Evolutionary conservation across 1,139 yeast species (phyloP).

Genomic region (Meyerozyma elateridarum): DNA sequence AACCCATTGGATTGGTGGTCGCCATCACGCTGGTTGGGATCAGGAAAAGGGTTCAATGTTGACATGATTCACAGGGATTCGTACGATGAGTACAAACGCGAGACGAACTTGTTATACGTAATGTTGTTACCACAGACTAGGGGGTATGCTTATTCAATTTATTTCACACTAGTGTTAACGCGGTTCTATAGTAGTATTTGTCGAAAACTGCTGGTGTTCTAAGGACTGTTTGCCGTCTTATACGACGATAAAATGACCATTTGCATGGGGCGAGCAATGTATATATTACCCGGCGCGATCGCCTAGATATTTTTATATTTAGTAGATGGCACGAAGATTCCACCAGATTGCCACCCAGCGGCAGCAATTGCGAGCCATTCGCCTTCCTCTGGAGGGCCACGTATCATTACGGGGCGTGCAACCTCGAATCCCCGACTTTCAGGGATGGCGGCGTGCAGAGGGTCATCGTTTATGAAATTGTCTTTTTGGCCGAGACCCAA

Average conservation of each 20-base stretch:
- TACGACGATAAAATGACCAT: background rate
- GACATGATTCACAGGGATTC: too few species aligned
- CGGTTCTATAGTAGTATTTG: background rate
- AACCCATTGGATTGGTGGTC: slow-evolving; percentile 11
- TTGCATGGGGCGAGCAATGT: background rate
- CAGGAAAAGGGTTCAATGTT: slow-evolving; percentile 6
- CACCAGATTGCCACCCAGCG: slow-evolving; percentile 83
- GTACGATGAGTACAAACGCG: too few species aligned
- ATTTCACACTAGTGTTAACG: slow-evolving; percentile 3
- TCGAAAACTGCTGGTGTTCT: too few species aligned
- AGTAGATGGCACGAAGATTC: slow-evolving; percentile 20
- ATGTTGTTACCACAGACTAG: too few species aligned
- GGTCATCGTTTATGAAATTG: slow-evolving; percentile 16
- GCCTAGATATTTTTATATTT: too few species aligned
- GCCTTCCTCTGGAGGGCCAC: slow-evolving; percentile 17
- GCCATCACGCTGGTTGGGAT: slow-evolving; percentile 12
- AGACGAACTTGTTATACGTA: too few species aligned
- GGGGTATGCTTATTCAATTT: too few species aligned
- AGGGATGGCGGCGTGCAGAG: slow-evolving; percentile 11
- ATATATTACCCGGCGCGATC: slow-evolving; percentile 9
- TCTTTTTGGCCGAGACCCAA: slow-evolving; percentile 57
- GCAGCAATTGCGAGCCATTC: slow-evolving; percentile 54
- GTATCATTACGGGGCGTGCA: background rate
- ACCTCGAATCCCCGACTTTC: slow-evolving; percentile 19
- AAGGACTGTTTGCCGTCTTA: background rate